phyloP scores from a whole-genome alignment of 2,329 filamentous ascomycete species.

The Hortaea werneckii region DNA sequence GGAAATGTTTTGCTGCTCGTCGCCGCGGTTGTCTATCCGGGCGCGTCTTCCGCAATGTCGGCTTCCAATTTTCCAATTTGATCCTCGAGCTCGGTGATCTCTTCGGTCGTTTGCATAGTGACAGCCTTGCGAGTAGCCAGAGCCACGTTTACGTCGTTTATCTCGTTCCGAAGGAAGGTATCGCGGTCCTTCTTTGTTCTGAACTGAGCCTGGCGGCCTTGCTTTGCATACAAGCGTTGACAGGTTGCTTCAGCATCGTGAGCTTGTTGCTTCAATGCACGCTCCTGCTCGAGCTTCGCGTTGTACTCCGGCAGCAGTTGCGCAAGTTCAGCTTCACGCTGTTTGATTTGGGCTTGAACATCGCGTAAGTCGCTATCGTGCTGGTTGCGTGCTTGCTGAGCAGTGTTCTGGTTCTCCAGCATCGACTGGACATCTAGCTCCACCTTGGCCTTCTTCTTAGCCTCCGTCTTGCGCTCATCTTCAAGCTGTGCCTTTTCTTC shows the following conservation, averaged over 20 bases:
- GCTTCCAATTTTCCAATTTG: conserved; percentile 63
- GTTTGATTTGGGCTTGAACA: conserved; percentile 62
- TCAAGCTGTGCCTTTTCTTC: conserved; percentile 83
- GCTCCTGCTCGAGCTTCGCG: conserved; percentile 62
- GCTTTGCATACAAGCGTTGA: conserved; percentile 79
- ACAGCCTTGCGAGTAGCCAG: conserved; percentile 75
- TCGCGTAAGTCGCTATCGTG: conserved; percentile 63
- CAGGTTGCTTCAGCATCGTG: conserved; percentile 65
- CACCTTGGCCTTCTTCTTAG: conserved; percentile 69
- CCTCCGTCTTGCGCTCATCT: conserved; percentile 74
- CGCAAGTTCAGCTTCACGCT: conserved; percentile 66
- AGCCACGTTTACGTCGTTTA: conserved; percentile 66
- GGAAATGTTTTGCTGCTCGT: conserved; percentile 60
- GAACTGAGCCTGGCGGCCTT: conserved; percentile 79
- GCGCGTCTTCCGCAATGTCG: conserved; percentile 62
- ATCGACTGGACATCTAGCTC: conserved; percentile 78
- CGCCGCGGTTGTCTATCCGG: conserved; percentile 68
- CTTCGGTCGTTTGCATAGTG: conserved; percentile 72
- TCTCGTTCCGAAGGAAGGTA: conserved; percentile 67
- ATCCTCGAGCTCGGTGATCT: conserved; percentile 60
- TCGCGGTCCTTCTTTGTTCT: conserved; percentile 82
- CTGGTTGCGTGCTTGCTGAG: conserved; percentile 60
- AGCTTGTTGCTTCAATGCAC: conserved; percentile 58
- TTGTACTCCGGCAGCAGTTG: conserved; percentile 69
- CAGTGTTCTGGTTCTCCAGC: conserved; percentile 68